Conservation (phyloP, 2,329 filamentous ascomycete species). For the Domatiomyces globalis region DNA sequence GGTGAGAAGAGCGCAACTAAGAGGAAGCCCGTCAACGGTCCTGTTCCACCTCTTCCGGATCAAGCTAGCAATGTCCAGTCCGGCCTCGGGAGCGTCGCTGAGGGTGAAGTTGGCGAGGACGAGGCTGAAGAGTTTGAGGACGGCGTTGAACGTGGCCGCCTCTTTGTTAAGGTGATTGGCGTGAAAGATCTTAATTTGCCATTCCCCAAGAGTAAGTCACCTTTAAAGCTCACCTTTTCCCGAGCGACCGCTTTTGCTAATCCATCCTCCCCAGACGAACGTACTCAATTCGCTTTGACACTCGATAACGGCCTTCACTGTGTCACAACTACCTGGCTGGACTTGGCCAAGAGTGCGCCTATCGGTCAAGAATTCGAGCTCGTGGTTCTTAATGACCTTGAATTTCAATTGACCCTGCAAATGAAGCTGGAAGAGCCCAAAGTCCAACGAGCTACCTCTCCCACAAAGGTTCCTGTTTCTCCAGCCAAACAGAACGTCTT, state of each 20-base stretch:
- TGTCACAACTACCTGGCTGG: conserved; percentile 90
- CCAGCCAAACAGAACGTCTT: conserved; percentile 71
- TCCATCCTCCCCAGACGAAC: conserved; percentile 50
- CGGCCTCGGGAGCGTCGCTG: conserved; percentile 49
- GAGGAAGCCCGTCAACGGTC: conserved; percentile 47
- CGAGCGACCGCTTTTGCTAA: conserved; percentile 1
- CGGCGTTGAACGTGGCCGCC: conserved; percentile 68
- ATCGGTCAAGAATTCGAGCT: conserved; percentile 98
- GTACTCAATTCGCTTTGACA: conserved; percentile 87
- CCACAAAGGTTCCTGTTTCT: conserved; percentile 34
- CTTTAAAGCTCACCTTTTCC: background rate
- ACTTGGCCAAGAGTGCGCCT: conserved; percentile 77
- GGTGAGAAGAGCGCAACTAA: conserved; percentile 40
- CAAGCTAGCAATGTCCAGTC: conserved; percentile 62
- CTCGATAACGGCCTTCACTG: conserved; percentile 98
- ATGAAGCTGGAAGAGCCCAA: conserved; percentile 81
- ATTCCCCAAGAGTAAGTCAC: conserved; percentile 64
- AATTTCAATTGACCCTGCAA: conserved; percentile 93
- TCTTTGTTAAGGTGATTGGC: conserved; percentile 98
- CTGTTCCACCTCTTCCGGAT: conserved; percentile 71
- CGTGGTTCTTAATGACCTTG: conserved; percentile 91
- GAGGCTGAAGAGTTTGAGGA: conserved; percentile 47
- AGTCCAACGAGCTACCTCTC: conserved; percentile 30
- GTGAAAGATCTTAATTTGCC: conserved; percentile 92
- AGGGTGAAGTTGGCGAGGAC: conserved; percentile 50